A percentile compares a stretch with the other conserved stretches of the same genome.
These are phyloP conservation scores for Suhomyces guaymorum DNA, from an alignment of 1,139 yeast genomes.

Conservation along the genomic window DNA sequence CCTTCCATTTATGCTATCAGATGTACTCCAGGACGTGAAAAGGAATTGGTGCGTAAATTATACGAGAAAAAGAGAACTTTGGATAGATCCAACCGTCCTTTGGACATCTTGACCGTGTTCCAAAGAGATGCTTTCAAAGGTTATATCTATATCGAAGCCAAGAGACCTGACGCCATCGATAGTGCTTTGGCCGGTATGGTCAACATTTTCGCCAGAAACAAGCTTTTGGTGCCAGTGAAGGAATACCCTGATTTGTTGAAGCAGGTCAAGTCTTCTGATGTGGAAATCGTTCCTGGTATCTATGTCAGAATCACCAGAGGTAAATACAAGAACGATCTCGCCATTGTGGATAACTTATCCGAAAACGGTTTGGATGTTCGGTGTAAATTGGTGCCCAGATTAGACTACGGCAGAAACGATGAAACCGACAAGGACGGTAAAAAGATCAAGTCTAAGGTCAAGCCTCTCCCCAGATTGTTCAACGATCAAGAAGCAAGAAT, in stretches of 20 bases:
- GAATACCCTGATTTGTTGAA: constrained; percentile 93
- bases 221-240: constrained; percentile 88
- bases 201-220: constrained; percentile 69
- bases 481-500: constrained; percentile 67
- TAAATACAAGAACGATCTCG: constrained; percentile 88
- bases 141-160: constrained; percentile 90
- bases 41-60: constrained; percentile 81
- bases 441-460: constrained; percentile 53
- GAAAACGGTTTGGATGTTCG: constrained; percentile 95
- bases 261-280: constrained; percentile 85
- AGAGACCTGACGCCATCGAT: constrained; percentile 88
- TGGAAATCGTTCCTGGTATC: constrained; percentile 86
- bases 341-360: constrained; percentile 87
- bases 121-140: constrained; percentile 94
- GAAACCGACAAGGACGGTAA: constrained; percentile 59
- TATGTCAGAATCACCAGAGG: constrained; percentile 91
- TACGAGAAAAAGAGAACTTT: constrained; percentile 76
- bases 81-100: constrained; percentile 60
- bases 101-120: constrained; percentile 85
- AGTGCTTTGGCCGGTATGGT: constrained; percentile 88
- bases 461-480: constrained; percentile 85
- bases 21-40: constrained; percentile 91
- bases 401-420: constrained; percentile 80
- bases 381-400: constrained; percentile 86
- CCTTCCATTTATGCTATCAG: constrained; percentile 96